Evolutionary conservation across 1,139 yeast species (phyloP), one percentile per base, ranked within the genome.

Genomic region (Saccharomyces hybrid): DNA sequence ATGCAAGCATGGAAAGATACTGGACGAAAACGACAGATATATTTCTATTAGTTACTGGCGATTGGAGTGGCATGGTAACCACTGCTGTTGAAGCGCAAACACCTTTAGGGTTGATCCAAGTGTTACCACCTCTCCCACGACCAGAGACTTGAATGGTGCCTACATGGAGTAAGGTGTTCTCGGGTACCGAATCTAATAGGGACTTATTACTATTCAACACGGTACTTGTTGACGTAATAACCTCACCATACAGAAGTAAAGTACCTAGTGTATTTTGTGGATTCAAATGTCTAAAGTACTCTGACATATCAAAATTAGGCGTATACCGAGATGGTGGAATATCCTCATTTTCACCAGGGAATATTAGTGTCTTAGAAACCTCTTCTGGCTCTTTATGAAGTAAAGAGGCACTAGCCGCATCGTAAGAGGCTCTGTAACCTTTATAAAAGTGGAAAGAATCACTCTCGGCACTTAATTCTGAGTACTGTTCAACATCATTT

Each of bases 41-140:
- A 21, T 74, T 68, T 14, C 71, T 70, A n/a, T 72, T 66, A 2
- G 75, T 70, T 26, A 38, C 55, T 42, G 70, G 68, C 5, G 65
- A 68, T 1, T 64, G 61, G 11, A 73, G 56, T 0, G 91, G 88
- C 19, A 88, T 71, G 53, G 83, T 79, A 59, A 89, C 71, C 5
- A 89, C 79, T 1, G 83, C 79, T 0, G 97, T 88, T 32, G 84
- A 81, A 0, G 98, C 96, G 70, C 90, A 73, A 0, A 90, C 96
- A 6, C 99, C 99, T 41, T 80, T 79, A 1, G 99, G 99, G 61
- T 89, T 91, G 27, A 95, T 84, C 99, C 99, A 95, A 1, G 84
- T 84, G 63, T 95, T 95, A 2, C 95, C 95, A 5, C 97, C 96
- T 57, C 99, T 80, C 1, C 99, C 99, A 52, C 95, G 77, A 1